Base-by-base conservation (phyloP, 2,329 filamentous ascomycete species). In the Stemphylium beticola region DNA sequence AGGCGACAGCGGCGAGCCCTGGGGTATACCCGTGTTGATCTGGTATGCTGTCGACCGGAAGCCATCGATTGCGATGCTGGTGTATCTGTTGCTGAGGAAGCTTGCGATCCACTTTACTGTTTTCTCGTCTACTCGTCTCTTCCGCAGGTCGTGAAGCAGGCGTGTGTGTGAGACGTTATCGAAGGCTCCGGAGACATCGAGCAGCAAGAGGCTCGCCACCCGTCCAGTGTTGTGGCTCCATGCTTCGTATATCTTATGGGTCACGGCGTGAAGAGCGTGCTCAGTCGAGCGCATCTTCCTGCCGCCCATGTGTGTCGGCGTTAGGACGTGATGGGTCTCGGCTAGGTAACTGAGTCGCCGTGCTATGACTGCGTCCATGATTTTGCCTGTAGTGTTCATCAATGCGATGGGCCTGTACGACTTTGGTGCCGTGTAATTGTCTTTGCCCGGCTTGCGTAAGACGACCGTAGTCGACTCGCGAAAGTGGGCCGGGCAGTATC, bases 161-260 rank as follows among this genome's bases (percentile, higher is more conserved):
- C 60, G 59, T 48, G 7, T 14, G 49, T 68, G 54, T 14, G 53
- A 67, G 3, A 72, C 61, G 40, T 66, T 65, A 38, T 69, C 57
- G 49, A 73, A 76, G 12, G 67, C 72, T 17, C 66, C 61, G 2
- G 63, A 67, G 18, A 74, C 55, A 55, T 76, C 63, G 1, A 75
- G 62, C 3, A 67, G 44, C 2, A 73, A 65, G n/a, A 76, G 55
- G 20, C 62, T 71, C n/a, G 59, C 67, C 4, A 74, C 63, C 26
- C 65, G 32, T 14, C 31, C 22, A 32, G 47, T 29, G 3, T 44
- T 50, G 22, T 51, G 36, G 37, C 60, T 62, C 62, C 49, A 73
- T 44, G 55, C 57, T 46, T 53, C 31, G 38, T 68, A 52, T 31
- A 74, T 66, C 51, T 61, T 57, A 42, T 69, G 51, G 6, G 62